Evolutionary conservation across 306 rosid genomes (phyloP).

Genomic region (Glycine soja): DNA sequence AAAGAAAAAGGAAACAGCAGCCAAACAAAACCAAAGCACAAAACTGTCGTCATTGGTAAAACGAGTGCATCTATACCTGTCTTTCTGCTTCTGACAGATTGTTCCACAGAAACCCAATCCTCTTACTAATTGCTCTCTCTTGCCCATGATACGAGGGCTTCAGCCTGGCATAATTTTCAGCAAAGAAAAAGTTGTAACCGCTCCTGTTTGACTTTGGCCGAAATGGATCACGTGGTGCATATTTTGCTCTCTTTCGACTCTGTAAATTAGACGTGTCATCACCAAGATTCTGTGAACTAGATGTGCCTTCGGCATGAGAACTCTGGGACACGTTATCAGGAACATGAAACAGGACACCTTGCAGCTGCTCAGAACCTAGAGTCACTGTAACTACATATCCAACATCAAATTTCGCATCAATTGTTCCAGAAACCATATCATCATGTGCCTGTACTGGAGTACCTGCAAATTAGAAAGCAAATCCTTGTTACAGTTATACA

Average conservation of each 20-base stretch:
- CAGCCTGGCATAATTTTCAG: slow-evolving; percentile 75
- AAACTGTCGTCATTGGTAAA: not conserved
- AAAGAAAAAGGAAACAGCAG: not conserved
- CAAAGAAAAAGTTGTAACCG: slow-evolving; percentile 80
- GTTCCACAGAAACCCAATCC: slow-evolving; percentile 75
- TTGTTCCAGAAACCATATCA: slow-evolving; percentile 60
- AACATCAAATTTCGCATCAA: slow-evolving; percentile 74
- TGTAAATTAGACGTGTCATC: slow-evolving; percentile 46
- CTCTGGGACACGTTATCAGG: slow-evolving; percentile 53
- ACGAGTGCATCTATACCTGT: slow-evolving; percentile 56
- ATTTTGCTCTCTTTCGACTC: slow-evolving; percentile 62
- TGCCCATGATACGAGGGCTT: slow-evolving; percentile 70
- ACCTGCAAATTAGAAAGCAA: slow-evolving; percentile 54
- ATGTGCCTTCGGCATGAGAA: slow-evolving; percentile 46
- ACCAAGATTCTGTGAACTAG: slow-evolving; percentile 37
- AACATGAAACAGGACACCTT: slow-evolving; percentile 77
- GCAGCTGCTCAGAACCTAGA: slow-evolving; percentile 67
- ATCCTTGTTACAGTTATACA: slow-evolving; percentile 32
- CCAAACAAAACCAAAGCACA: slow-evolving; percentile 6
- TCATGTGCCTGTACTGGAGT: slow-evolving; percentile 55
- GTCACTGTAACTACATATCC: slow-evolving; percentile 71
- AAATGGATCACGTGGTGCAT: slow-evolving; percentile 67
- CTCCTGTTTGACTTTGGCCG: slow-evolving; percentile 82
- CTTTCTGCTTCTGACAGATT: slow-evolving; percentile 81
- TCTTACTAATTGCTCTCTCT: slow-evolving; percentile 78